phyloP scores from a whole-genome alignment of 1,284 basidiomycete species.

The Puccinia triticina region DNA sequence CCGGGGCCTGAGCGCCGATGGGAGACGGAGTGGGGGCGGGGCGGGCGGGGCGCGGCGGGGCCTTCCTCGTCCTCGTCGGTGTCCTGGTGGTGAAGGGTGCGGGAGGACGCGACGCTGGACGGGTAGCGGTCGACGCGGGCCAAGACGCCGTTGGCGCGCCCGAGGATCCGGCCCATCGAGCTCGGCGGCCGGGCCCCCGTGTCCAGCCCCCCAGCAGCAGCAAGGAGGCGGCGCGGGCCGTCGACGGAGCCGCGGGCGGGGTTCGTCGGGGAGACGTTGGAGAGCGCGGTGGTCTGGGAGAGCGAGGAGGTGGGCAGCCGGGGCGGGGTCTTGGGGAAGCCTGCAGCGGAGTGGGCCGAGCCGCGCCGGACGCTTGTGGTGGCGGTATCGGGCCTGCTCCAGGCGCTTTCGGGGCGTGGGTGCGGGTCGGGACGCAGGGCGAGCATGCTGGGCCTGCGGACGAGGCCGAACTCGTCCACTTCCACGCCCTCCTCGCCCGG shows the following conservation, averaged over 20 bases:
- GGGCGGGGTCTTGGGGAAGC: conserved; percentile 39
- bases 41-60: too few relatives aligned
- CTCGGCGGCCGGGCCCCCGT: conserved; percentile 9
- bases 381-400: neutral
- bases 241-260: neutral
- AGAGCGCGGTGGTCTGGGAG: conserved; percentile 32
- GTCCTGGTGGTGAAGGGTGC: too few relatives aligned
- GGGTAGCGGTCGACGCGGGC: conserved; percentile 10
- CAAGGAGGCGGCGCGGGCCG: neutral
- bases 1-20: too few relatives aligned
- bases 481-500: neutral
- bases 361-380: conserved; percentile 9
- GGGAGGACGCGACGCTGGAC: too few relatives aligned
- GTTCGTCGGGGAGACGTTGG: conserved; percentile 25
- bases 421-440: neutral
- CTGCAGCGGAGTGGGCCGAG: neutral
- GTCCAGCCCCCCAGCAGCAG: neutral
- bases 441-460: neutral
- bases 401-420: neutral
- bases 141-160: conserved; percentile 32
- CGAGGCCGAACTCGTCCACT: conserved; percentile 46
- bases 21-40: too few relatives aligned
- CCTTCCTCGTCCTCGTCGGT: too few relatives aligned
- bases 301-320: conserved; percentile 31
- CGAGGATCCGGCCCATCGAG: conserved; percentile 46